Conservation (phyloP, 140 eudicot species). For the Ambrosia hybrid region DNA sequence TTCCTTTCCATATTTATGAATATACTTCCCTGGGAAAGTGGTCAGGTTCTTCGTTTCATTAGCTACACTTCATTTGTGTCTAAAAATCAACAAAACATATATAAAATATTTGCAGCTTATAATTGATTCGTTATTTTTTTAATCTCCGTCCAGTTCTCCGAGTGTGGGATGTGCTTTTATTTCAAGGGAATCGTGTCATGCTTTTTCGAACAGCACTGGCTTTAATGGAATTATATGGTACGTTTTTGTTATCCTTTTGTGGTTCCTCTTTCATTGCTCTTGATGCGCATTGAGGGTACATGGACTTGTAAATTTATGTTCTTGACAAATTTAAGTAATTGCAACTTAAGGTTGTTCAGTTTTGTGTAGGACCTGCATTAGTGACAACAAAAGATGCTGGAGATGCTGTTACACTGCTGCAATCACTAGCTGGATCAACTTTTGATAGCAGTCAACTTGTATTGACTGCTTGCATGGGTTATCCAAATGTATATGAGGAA, state of each 20-base stretch:
- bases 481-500: slow-evolving; percentile 72
- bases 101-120: background rate
- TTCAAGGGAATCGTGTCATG: slow-evolving; percentile 95
- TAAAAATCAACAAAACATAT: background rate
- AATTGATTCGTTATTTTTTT: background rate
- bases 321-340: slow-evolving; percentile 4
- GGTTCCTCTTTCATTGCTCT: no score
- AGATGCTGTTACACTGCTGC: slow-evolving; percentile 90
- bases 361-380: slow-evolving; percentile 88
- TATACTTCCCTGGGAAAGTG: slow-evolving; percentile 99
- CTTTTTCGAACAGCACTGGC: slow-evolving; percentile 91
- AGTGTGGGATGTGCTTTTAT: slow-evolving; percentile 96
- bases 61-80: slow-evolving; percentile 13
- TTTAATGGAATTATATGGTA: slow-evolving; percentile 93
- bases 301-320: background rate
- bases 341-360: slow-evolving; percentile 38
- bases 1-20: slow-evolving; percentile 93
- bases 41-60: slow-evolving; percentile 54
- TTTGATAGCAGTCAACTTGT: slow-evolving; percentile 99
- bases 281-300: no score
- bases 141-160: slow-evolving; percentile 64
- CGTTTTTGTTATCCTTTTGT: background rate
- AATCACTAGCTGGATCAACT: slow-evolving; percentile 94
- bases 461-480: slow-evolving; percentile 97
- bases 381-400: slow-evolving; percentile 99